Conservation (phyloP, 176 grass and related monocot genomes). For the Bonia amplexicaulis region DNA sequence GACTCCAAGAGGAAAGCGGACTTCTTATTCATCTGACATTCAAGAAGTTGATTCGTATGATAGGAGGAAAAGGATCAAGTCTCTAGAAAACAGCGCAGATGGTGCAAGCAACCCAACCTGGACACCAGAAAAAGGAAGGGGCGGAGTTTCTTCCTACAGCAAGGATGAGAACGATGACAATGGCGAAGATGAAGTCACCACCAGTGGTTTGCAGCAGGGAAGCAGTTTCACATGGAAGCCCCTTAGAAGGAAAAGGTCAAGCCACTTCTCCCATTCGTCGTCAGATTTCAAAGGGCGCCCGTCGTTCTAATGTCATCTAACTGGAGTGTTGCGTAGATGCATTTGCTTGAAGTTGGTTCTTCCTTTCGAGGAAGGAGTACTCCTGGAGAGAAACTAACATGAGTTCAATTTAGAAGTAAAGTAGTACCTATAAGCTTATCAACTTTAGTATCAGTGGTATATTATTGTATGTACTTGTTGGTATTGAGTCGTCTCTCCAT, state of each 20-base stretch:
- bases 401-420: neutral
- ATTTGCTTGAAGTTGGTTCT: neutral
- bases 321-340: neutral
- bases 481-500: neutral
- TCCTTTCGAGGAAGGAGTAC: neutral
- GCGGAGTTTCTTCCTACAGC: conserved; percentile 53
- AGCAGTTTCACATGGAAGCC: conserved; percentile 69
- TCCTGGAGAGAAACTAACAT: conserved; percentile 5
- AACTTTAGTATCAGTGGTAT: conserved; percentile 6
- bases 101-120: conserved; percentile 32
- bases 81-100: conserved; percentile 30
- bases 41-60: conserved; percentile 31
- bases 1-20: conserved; percentile 59
- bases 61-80: conserved; percentile 27
- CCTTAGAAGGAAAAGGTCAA: conserved; percentile 82
- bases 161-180: conserved; percentile 54
- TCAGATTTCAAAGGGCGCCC: conserved; percentile 50
- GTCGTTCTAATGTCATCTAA: conserved; percentile 9
- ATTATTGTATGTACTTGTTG: neutral
- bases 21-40: conserved; percentile 34
- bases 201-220: conserved; percentile 51
- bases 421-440: conserved; percentile 4
- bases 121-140: conserved; percentile 38
- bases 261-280: conserved; percentile 41
- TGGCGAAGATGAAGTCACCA: conserved; percentile 37